phyloP scores from a whole-genome alignment of 331 rosid species.

The Arachis monticola region DNA sequence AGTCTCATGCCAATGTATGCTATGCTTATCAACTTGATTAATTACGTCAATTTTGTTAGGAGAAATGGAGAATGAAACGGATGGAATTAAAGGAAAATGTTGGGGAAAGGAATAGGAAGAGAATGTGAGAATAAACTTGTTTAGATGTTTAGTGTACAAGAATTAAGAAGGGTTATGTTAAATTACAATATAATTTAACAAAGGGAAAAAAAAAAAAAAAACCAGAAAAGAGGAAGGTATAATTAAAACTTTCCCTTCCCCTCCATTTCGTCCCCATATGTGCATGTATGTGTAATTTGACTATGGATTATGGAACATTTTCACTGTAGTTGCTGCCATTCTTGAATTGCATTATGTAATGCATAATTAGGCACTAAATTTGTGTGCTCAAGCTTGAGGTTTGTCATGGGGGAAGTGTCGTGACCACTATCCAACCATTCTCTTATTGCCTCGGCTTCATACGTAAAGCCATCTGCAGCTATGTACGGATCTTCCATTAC shows the following conservation, averaged over 20 bases:
- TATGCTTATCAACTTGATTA: not conserved
- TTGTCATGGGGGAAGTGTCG: conserved; percentile 95
- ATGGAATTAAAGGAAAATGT: not conserved
- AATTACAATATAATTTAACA: too few species aligned
- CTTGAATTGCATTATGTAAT: conserved; percentile 80
- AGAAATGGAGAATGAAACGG: not conserved
- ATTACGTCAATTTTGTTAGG: not conserved
- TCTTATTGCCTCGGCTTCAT: conserved; percentile 85
- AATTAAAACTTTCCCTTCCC: conserved; percentile 26
- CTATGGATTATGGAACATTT: conserved; percentile 22
- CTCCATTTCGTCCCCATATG: conserved; percentile 24
- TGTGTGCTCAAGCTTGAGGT: conserved; percentile 86
- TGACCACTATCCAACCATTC: conserved; percentile 92
- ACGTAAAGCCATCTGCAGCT: conserved; percentile 98
- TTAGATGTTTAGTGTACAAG: conserved; percentile 2
- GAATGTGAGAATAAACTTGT: not conserved
- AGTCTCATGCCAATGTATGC: not conserved
- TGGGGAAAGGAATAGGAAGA: not conserved
- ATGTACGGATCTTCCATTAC: conserved; percentile 86
- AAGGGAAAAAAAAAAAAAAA: not conserved
- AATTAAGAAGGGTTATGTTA: conserved; percentile 11
- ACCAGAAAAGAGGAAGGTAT: conserved; percentile 37
- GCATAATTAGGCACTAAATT: conserved; percentile 87
- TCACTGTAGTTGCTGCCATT: conserved; percentile 77
- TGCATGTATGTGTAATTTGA: conserved; percentile 24